Base-by-base conservation (phyloP, 495 filamentous ascomycete species). In the Bryoglossum gracile region DNA sequence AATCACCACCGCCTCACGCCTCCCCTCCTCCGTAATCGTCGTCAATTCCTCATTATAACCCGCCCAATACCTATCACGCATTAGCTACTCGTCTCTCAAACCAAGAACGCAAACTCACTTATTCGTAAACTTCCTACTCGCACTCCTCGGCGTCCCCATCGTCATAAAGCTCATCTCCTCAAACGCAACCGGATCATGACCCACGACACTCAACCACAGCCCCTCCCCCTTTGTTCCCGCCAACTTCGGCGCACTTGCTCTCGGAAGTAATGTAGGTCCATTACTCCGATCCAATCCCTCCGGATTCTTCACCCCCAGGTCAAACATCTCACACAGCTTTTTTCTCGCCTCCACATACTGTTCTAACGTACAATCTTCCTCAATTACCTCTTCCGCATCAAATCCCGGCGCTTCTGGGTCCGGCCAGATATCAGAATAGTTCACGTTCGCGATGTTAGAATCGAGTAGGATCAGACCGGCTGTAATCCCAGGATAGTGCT, bases 151-250 rank as follows among this genome's bases (percentile, higher is more conserved):
- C 34, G 51, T 51, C 19, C 47, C 34, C 52, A 57, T 50, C 42
- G 65, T 70, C 45, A 56, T 47, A 33, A 68, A 58, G 37, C 68
- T 70, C 54, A 80, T 71, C 24, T 72, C 60, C 0, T 73, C 76
- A 58, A 85, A 83, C 6, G 61, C 59, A n/a, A 76, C 71, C 58
- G 71, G 73, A 48, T 82, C 81, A 61, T 84, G 80, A 0, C 78
- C 80, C 2, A 82, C 71, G 2, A 83, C 75, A 3, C 66, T 75
- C 37, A 82, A 50, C 42, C 59, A 66, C 3, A 77, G 75, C 0
- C 64, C 59, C 16, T 46, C 56, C 0, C 63, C 69, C 26, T 30
- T 30, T 5, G 26, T 6, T 4, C 69, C 75, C 8, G 66, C 48
- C n/a, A 82, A 61, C 13, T 30, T 36, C 1, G 81, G 80, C 3